These are phyloP conservation scores for Candida stauntonica DNA, from an alignment of 805 yeast species.

Conservation along the genomic window DNA sequence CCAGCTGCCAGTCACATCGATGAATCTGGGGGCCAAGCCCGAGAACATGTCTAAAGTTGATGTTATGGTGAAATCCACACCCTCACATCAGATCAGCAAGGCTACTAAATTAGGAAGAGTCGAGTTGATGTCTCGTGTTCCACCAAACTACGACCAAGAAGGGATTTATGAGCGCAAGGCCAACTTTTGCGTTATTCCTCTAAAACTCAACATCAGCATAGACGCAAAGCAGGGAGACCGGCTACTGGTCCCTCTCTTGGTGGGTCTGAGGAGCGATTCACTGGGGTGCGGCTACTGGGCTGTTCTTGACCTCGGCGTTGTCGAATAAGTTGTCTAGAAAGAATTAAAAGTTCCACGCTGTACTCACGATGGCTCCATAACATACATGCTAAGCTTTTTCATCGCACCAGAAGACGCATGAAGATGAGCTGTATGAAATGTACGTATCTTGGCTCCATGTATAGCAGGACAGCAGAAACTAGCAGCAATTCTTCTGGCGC, in stretches of 20 bases:
- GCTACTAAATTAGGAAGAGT: conserved; percentile 28
- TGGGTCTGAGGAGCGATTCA: conserved; percentile 18
- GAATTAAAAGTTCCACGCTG: no score
- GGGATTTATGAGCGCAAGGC: conserved; percentile 21
- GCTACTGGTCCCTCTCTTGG: conserved; percentile 21
- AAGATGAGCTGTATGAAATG: no score
- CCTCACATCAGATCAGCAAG: conserved; percentile 28
- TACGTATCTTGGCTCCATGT: no score
- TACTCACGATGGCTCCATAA: no score
- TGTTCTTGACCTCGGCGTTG: conserved; percentile 13
- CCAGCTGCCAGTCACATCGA: conserved; percentile 18
- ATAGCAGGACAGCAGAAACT: neutral
- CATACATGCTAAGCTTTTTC: no score
- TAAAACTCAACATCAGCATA: conserved; percentile 12
- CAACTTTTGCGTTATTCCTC: conserved; percentile 29
- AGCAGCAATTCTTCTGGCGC: no score
- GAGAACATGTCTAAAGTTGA: conserved; percentile 19
- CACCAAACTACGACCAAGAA: conserved; percentile 8
- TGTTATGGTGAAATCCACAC: conserved; percentile 23
- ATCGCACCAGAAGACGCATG: no score
- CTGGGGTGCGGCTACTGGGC: conserved; percentile 22
- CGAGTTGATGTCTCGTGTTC: conserved; percentile 28
- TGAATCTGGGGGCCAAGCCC: conserved; percentile 17
- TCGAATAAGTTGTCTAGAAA: neutral
- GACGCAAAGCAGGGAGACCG: neutral